These are phyloP conservation scores for Rugonectria rugulosa DNA, from an alignment of 2,329 filamentous ascomycete species.

Conservation along the genomic window DNA sequence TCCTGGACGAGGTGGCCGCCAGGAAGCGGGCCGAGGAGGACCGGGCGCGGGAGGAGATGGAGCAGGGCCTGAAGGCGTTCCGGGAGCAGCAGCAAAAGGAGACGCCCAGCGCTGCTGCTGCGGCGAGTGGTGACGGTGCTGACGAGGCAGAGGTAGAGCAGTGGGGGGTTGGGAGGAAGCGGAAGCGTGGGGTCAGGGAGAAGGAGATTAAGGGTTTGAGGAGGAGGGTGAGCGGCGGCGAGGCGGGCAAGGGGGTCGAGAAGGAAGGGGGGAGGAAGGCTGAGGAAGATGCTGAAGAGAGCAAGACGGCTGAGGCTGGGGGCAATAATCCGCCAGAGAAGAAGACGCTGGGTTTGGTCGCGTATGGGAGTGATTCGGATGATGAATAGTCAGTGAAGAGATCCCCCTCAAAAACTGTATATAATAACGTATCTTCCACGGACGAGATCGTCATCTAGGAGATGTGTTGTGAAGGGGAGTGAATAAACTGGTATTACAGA, in stretches of 20 bases:
- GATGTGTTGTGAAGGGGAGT: slow-evolving; percentile 23
- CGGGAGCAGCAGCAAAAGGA: slow-evolving; percentile 55
- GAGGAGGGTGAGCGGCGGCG: slow-evolving; percentile 36
- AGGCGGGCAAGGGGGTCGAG: slow-evolving; percentile 15
- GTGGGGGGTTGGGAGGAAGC: slow-evolving; percentile 48
- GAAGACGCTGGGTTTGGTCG: slow-evolving; percentile 54
- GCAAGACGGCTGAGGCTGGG: slow-evolving; percentile 7
- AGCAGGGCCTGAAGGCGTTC: slow-evolving; percentile 64
- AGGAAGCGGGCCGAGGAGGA: slow-evolving; percentile 62
- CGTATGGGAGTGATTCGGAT: slow-evolving; percentile 61
- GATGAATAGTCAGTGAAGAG: slow-evolving; percentile 42
- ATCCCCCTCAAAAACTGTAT: background rate
- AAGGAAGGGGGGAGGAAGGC: slow-evolving; percentile 19
- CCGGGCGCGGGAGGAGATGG: slow-evolving; percentile 60
- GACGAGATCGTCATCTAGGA: background rate
- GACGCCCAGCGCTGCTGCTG: slow-evolving; percentile 25
- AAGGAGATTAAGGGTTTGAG: slow-evolving; percentile 46
- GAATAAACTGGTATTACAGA: slow-evolving; percentile 26
- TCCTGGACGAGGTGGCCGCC: slow-evolving; percentile 67
- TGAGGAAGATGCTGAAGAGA: slow-evolving; percentile 21
- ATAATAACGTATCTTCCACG: background rate
- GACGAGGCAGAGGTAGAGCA: slow-evolving; percentile 36
- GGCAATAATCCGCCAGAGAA: slow-evolving; percentile 25
- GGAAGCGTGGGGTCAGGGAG: slow-evolving; percentile 46
- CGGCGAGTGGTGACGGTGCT: slow-evolving; percentile 31